These are phyloP conservation scores for Raffaelea deltoideospora DNA, from an alignment of 2,329 filamentous ascomycete species.

Conservation along the genomic window DNA sequence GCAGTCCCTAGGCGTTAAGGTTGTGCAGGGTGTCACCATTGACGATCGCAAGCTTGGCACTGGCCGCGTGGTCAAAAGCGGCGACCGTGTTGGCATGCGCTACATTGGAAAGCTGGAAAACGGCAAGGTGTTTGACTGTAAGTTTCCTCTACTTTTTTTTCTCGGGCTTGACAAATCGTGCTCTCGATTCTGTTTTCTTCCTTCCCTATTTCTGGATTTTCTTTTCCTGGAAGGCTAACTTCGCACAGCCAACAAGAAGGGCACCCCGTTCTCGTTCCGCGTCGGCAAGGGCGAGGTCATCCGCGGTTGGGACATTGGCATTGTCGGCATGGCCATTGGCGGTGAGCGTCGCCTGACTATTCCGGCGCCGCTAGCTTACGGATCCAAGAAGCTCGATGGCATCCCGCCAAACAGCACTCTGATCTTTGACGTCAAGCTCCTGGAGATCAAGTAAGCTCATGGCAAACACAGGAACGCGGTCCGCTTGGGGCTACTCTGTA, in stretches of 20 bases:
- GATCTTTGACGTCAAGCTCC: constrained; percentile 79
- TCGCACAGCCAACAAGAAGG: constrained; percentile 90
- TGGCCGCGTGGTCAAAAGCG: constrained; percentile 75
- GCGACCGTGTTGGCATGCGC: constrained; percentile 81
- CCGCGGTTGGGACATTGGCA: constrained; percentile 95
- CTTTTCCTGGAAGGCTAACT: background rate
- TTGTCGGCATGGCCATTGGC: constrained; percentile 82
- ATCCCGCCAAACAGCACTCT: constrained; percentile 87
- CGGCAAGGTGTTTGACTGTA: constrained; percentile 89
- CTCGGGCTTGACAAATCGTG: too few species aligned
- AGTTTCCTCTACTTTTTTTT: constrained; percentile 21
- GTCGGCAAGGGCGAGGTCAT: constrained; percentile 91
- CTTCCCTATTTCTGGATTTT: background rate
- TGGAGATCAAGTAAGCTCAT: constrained; percentile 58
- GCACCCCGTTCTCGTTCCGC: constrained; percentile 94
- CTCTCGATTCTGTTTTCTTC: constrained; percentile 39
- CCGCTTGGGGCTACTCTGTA: too few species aligned
- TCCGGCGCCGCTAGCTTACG: constrained; percentile 77
- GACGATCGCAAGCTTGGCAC: constrained; percentile 90
- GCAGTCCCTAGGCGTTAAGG: constrained; percentile 53
- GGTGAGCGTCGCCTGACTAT: constrained; percentile 88
- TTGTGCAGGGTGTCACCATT: constrained; percentile 75
- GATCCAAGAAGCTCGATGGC: constrained; percentile 64
- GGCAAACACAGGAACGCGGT: too few species aligned
- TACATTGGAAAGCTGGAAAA: constrained; percentile 96